Evolutionary conservation across 768 basidiomycete species (phyloP).

Genomic region (Thelephora ganbajun): DNA sequence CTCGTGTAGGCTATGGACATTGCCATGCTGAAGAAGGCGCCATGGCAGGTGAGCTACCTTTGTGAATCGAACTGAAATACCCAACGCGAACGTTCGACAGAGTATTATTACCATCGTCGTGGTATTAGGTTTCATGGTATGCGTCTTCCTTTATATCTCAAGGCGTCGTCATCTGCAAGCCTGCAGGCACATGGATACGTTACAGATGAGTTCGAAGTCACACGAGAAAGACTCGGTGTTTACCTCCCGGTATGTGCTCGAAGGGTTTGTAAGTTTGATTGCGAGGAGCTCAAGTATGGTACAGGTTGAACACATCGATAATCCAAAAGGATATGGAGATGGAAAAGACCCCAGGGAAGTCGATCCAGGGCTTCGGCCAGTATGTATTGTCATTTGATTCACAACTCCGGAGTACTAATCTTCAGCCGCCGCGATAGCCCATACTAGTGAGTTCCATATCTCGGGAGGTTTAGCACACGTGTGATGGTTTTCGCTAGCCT

Average conservation of each 20-base stretch:
- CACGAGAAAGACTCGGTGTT: constrained; percentile 63
- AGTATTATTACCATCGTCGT: constrained; percentile 82
- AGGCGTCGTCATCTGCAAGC: neutral
- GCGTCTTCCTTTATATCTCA: no score
- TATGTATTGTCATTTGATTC: neutral
- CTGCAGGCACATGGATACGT: constrained; percentile 65
- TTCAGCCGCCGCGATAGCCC: no score
- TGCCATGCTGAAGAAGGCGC: constrained; percentile 56
- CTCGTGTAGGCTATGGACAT: constrained; percentile 87
- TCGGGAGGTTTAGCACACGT: no score
- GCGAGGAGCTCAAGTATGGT: neutral
- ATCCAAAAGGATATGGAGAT: constrained; percentile 82
- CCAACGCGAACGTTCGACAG: constrained; percentile 18
- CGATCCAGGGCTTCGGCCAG: constrained; percentile 49
- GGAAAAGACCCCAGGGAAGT: constrained; percentile 55
- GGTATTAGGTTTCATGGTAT: constrained; percentile 83
- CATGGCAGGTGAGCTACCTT: constrained; percentile 35
- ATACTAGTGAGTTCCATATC: no score
- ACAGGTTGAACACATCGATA: constrained; percentile 81
- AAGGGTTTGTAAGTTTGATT: neutral
- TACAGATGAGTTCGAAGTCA: constrained; percentile 78
- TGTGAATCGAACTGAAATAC: neutral
- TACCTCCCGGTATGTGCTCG: constrained; percentile 60
- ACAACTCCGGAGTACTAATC: no score
- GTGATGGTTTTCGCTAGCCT: constrained; percentile 29